Evolutionary conservation across 2,329 filamentous ascomycete species (phyloP), one percentile per base, ranked within the genome.

Genomic region (Claviceps citrina): DNA sequence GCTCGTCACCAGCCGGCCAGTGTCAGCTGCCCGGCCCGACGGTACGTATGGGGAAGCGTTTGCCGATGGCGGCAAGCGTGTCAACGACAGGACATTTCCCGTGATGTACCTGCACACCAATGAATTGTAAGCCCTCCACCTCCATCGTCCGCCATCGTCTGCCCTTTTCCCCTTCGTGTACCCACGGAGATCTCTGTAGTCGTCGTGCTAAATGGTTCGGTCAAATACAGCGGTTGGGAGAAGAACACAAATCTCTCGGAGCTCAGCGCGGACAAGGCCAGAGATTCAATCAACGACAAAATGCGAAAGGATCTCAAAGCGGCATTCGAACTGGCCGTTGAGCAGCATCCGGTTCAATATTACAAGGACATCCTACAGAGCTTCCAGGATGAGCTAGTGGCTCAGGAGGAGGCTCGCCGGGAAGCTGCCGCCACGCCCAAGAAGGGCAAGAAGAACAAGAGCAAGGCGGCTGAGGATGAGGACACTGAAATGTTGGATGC

Each of bases 41-140:
- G 89, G 89, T 43, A 82, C 81, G 31, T 94, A 91, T 59, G 78
- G 84, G 40, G 84, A 86, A 44, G 83, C 89, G 47, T 95, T 84
- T 55, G 76, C 78, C 31, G 86, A 94, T 52, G 87, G 82, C 44
- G 89, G 84, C 51, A 91, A 91, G 67, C 82, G 86, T 49, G 78
- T 74, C 31, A 75, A 79, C 45, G 86, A 95, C 60, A 76, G 89
- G 47, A 86, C 82, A 24, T 96, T 86, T 57, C 84, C 89, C 5
- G 78, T 96, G 54, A 95, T 96, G 89, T 96, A 94, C 58, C 66
- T 96, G 38, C 70, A 76, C 47, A 94, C 87, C 28, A 95, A 96
- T 54, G 89, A 96, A 70, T 96, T 98, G 91, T 98, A 66, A 76
- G 89, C 76, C 12, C 25, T 24, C 25, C n/a, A n/a, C n/a, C n/a